Evolutionary conservation across 345 rosid species (phyloP).

Genomic region (Alliaria petiolata): DNA sequence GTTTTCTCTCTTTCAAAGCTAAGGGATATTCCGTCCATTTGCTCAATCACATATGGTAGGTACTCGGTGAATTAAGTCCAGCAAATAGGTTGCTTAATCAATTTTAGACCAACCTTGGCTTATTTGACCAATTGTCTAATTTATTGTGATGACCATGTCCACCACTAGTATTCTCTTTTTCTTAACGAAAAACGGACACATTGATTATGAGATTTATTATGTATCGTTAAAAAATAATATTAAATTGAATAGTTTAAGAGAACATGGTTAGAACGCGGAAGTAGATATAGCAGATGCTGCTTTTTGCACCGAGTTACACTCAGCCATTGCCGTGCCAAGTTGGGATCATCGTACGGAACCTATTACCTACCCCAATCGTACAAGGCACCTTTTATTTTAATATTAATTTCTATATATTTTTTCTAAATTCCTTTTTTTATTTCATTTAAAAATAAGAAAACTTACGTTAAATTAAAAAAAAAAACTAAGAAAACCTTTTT

Average conservation of each 20-base stretch:
- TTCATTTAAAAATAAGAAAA: too few species aligned
- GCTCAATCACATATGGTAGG: too few species aligned
- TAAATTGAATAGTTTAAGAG: not conserved
- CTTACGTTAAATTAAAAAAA: too few species aligned
- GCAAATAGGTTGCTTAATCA: not conserved
- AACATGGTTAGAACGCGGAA: slow-evolving; percentile 28
- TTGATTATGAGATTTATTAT: not conserved
- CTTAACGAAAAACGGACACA: not conserved
- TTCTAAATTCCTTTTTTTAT: too few species aligned
- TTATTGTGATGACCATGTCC: not conserved
- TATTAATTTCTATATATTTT: too few species aligned
- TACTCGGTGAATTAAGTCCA: too few species aligned
- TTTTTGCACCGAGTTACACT: not conserved
- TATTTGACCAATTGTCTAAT: slow-evolving; percentile 5
- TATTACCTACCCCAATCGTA: slow-evolving; percentile 15
- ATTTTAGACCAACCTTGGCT: not conserved
- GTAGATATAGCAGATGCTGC: slow-evolving; percentile 1
- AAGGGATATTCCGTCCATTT: not conserved
- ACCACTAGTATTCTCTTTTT: not conserved
- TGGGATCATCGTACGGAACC: slow-evolving; percentile 19
- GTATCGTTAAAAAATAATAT: not conserved
- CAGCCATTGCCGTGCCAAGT: not conserved
- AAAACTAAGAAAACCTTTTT: too few species aligned
- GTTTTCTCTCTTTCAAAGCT: not conserved
- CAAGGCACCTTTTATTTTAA: not conserved